Conservation (phyloP, 169 alveolate genomes). For the Eimeria acervulina region DNA sequence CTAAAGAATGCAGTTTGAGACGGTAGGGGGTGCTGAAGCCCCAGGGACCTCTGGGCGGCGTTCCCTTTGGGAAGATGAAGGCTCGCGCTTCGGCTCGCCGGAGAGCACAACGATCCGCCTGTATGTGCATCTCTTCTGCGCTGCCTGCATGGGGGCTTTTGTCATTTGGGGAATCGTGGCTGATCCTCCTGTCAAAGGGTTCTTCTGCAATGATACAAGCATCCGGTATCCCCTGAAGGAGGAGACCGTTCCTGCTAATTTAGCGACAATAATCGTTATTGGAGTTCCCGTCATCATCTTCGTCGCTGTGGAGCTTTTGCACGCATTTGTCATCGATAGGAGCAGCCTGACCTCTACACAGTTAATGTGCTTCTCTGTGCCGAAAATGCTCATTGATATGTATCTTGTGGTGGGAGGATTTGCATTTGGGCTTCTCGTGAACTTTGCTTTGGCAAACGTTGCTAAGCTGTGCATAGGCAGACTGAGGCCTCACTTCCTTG, state of each 20-base stretch:
- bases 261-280: conserved; percentile 61
- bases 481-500: conserved; percentile 80
- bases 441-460: conserved; percentile 43
- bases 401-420: conserved; percentile 70
- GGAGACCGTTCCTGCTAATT: conserved; percentile 76
- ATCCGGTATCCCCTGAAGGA: conserved; percentile 79
- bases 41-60: background rate
- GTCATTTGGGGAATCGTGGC: conserved; percentile 31
- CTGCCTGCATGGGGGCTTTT: conserved; percentile 47
- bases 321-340: conserved; percentile 7
- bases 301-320: conserved; percentile 43
- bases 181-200: conserved; percentile 64
- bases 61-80: background rate
- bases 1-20: background rate
- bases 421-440: conserved; percentile 60
- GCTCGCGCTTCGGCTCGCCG: background rate
- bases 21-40: background rate
- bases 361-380: conserved; percentile 49
- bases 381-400: background rate
- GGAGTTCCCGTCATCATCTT: conserved; percentile 35
- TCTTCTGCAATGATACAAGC: conserved; percentile 78
- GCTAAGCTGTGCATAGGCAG: conserved; percentile 79
- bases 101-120: background rate
- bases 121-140: conserved; percentile 44
- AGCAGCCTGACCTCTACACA: background rate